Conservation (phyloP, 129 eudicot genomes). For the Smallanthus sonchifolius region DNA sequence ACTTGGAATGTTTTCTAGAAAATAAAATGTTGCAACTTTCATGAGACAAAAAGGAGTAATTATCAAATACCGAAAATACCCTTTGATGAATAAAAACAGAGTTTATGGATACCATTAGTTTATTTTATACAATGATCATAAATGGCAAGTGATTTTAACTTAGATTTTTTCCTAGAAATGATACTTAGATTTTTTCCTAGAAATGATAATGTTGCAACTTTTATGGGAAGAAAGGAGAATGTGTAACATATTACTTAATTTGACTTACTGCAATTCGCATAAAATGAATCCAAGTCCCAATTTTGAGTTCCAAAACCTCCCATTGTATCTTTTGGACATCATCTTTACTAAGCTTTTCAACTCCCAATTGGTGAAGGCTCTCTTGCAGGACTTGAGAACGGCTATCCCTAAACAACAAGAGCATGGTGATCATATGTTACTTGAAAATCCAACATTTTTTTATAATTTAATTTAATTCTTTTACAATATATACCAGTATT, state of each 20-base stretch:
- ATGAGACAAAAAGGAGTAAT: neutral
- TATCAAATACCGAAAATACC: neutral
- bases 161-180: no score
- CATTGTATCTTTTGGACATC: slow-evolving; percentile 99
- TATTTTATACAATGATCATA: slow-evolving; percentile 9
- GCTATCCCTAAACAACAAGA: slow-evolving; percentile 61
- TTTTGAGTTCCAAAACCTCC: slow-evolving; percentile 96
- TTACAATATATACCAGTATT: neutral
- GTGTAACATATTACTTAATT: neutral
- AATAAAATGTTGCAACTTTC: neutral
- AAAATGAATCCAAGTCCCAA: slow-evolving; percentile 99
- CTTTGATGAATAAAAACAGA: neutral
- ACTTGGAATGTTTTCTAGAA: neutral
- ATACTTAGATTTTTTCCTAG: no score
- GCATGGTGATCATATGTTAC: neutral
- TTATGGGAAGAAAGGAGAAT: neutral
- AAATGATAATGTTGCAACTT: neutral
- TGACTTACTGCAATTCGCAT: slow-evolving; percentile 96
- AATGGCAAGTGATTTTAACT: neutral
- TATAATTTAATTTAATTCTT: no score
- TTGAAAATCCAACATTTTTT: neutral
- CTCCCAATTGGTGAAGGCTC: slow-evolving; percentile 89
- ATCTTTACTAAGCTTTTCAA: slow-evolving; percentile 94
- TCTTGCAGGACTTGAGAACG: slow-evolving; percentile 94
- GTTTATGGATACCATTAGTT: neutral